phyloP scores from a whole-genome alignment of 75 land plant genomes.

The Gnetum montanum region DNA sequence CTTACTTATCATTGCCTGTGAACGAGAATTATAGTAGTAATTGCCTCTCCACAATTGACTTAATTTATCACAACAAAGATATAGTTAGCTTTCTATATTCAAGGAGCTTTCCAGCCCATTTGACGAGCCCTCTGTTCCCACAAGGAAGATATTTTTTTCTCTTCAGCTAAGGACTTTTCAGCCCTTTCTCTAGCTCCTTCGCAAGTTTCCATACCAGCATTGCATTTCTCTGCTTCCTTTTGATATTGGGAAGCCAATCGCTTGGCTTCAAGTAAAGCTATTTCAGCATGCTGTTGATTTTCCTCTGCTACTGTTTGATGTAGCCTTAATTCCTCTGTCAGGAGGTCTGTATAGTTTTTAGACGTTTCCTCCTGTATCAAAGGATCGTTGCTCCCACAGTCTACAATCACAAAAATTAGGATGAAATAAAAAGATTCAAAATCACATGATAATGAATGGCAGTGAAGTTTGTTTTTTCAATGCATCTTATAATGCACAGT shows the following conservation, averaged over 20 bases:
- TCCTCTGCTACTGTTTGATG: conserved; percentile 60
- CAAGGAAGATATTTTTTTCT: conserved; percentile 46
- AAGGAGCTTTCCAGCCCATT: conserved; percentile 77
- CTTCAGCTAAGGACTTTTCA: conserved; percentile 46
- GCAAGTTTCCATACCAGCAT: conserved; percentile 72
- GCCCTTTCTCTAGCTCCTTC: conserved; percentile 80
- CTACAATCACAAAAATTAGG: conserved; percentile 14
- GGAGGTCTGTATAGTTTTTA: conserved; percentile 57
- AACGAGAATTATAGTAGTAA: no score
- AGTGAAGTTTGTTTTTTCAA: no score
- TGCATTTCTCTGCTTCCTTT: conserved; percentile 87
- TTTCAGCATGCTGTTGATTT: conserved; percentile 55
- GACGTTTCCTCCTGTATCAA: conserved; percentile 61
- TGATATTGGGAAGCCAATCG: conserved; percentile 71
- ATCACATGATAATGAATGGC: no score
- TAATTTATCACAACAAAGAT: no score
- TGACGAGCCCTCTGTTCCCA: conserved; percentile 70
- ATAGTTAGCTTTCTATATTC: no score
- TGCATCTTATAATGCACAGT: no score
- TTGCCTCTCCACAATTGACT: no score
- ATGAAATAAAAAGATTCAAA: neutral
- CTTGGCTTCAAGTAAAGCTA: conserved; percentile 58
- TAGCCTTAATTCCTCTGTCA: conserved; percentile 71
- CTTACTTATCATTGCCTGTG: no score
- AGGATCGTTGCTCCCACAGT: conserved; percentile 64